Conservation (phyloP, 2,329 filamentous ascomycete species). For the Penicillium decumbens region DNA sequence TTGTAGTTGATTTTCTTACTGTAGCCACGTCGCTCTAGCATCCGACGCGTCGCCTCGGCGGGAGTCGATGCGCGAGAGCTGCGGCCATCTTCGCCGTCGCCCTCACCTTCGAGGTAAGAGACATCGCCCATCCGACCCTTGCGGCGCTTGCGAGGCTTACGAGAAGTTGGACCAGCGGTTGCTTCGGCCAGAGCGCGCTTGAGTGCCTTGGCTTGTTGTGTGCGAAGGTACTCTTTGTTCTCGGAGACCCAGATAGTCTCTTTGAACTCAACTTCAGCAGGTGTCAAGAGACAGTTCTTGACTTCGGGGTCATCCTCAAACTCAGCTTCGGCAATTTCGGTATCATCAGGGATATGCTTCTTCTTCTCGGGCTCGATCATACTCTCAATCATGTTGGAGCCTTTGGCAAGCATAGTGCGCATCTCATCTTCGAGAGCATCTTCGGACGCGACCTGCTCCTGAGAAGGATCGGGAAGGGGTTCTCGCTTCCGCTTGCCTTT, state of each 20-base stretch:
- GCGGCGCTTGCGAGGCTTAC: slow-evolving; percentile 50
- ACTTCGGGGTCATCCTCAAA: slow-evolving; percentile 91
- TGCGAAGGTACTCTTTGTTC: slow-evolving; percentile 88
- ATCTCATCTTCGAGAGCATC: slow-evolving; percentile 64
- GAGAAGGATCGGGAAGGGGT: slow-evolving; percentile 50
- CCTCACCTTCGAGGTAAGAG: slow-evolving; percentile 43
- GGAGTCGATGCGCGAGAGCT: slow-evolving; percentile 63
- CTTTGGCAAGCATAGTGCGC: slow-evolving; percentile 56
- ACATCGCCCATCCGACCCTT: slow-evolving; percentile 47
- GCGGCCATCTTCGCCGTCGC: slow-evolving; percentile 59
- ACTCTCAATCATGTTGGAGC: slow-evolving; percentile 35
- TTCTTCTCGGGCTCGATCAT: slow-evolving; percentile 13
- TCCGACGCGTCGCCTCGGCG: slow-evolving; percentile 63
- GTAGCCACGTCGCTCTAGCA: slow-evolving; percentile 63
- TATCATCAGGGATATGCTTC: slow-evolving; percentile 50
- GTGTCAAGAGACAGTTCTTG: slow-evolving; percentile 67
- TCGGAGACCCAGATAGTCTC: slow-evolving; percentile 91
- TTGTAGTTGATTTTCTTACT: slow-evolving; percentile 71
- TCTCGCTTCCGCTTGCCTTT: slow-evolving; percentile 29
- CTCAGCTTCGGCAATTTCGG: slow-evolving; percentile 69
- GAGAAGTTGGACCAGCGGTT: slow-evolving; percentile 35
- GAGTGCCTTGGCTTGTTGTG: slow-evolving; percentile 78
- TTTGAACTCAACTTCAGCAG: slow-evolving; percentile 73
- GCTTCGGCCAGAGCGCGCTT: slow-evolving; percentile 62
- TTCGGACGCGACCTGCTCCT: slow-evolving; percentile 57